A percentile compares a stretch with the other conserved stretches of the same genome.
Evolutionary conservation across 345 rosid genomes (phyloP).

Genomic region (Brassica cretica): DNA sequence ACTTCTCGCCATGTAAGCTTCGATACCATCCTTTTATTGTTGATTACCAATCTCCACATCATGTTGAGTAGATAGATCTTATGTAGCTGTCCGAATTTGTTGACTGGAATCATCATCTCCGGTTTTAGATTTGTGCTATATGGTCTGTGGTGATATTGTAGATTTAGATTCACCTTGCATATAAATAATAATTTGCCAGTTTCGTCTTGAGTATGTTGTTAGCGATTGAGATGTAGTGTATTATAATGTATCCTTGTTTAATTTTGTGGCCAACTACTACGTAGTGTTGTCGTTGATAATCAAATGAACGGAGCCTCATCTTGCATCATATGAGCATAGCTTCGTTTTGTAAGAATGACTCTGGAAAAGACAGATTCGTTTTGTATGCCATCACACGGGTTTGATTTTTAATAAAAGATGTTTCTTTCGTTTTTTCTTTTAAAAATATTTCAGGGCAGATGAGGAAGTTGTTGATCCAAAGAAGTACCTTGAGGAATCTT

Average conservation of each 20-base stretch:
- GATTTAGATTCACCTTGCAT: not conserved
- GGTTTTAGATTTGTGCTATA: conserved; percentile 9
- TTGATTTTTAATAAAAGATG: not conserved
- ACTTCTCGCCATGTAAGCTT: conserved; percentile 38
- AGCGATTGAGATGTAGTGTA: not conserved
- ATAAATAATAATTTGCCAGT: not conserved
- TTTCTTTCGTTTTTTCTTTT: not conserved
- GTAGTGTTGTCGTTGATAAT: not conserved
- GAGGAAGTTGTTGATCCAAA: conserved; percentile 54
- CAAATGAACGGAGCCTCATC: not conserved
- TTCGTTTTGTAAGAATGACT: not conserved
- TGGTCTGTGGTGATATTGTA: not conserved
- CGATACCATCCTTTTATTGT: not conserved
- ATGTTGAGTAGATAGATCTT: not conserved
- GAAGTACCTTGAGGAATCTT: conserved; percentile 56
- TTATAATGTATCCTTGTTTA: not conserved
- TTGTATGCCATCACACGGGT: not conserved
- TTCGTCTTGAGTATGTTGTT: not conserved
- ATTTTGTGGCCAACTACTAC: not conserved
- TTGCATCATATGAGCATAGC: not conserved
- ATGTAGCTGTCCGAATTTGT: not conserved
- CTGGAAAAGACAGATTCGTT: not conserved
- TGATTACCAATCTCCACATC: not conserved
- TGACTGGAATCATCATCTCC: conserved; percentile 3
- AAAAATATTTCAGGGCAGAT: conserved; percentile 49